Base-by-base conservation (phyloP, 257 asterid species). In the Forsythia suspensa region DNA sequence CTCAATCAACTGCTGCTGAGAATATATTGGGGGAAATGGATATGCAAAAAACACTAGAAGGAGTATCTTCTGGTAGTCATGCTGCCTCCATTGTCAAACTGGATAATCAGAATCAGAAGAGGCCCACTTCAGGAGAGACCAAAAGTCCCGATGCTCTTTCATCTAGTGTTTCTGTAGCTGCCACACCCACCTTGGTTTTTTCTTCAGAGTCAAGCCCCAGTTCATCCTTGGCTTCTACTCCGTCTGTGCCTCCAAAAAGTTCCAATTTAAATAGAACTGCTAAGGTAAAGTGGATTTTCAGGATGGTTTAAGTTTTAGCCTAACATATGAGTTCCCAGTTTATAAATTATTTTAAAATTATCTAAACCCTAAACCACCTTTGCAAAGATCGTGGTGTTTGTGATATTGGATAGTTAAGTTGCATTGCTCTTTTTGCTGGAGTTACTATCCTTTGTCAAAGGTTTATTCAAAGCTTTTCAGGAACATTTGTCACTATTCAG, bases 151-250 rank as follows among this genome's bases (percentile, higher is more conserved):
- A 61, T 79, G 77, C 83, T 78, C 69, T 82, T 73, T 78, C 46
- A 41, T 79, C 89, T 77, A 70, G 74, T 78, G 73, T 68, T 82
- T 77, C 83, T 74, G 86, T 75, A 75, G 76, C 84, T 55, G 79
- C 84, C 12, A 51, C 83, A 34, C 81, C 90, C 59, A 20, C 13
- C 41, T 40, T 70, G 40, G 77, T 79, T 76, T 85, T 79, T 34
- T 82, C 79, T 71, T 75, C 92, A 57, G 91, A 83, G 38, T 84
- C 86, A 51, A 10, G 84, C 75, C 88, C 80, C 70, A 84, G 80
- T 76, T 87, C 91, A 74, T 81, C 94, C 78, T 85, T 88, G 40
- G 77, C 85, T 83, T 87, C 91, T 72, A 78, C 73, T 76, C 43
- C 77, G 40, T 68, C 80, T 78, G 73, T 76, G 52, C 89, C 87